Conservation (phyloP, 1,284 basidiomycete species). For the Ustilago bromivora region DNA sequence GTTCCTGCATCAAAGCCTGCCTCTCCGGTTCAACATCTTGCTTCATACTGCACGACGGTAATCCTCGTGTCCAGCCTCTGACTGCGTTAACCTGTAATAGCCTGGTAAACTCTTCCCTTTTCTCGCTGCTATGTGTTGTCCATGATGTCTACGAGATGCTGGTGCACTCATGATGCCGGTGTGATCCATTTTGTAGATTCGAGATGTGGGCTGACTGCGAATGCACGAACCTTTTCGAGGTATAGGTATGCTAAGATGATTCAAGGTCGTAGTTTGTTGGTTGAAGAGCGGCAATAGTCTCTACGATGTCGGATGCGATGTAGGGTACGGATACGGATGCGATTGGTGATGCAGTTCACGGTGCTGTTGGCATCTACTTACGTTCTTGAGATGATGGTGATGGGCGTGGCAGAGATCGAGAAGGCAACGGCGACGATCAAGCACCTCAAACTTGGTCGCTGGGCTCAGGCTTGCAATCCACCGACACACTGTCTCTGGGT, state of each 20-base stretch:
- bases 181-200: background rate
- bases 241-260: background rate
- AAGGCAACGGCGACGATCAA: slow-evolving; percentile 16
- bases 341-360: slow-evolving; percentile 20
- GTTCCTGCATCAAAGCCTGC: background rate
- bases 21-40: background rate
- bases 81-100: background rate
- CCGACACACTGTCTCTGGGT: background rate
- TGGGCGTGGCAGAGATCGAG: slow-evolving; percentile 43
- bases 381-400: slow-evolving; percentile 56
- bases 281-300: background rate
- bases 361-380: slow-evolving; percentile 33
- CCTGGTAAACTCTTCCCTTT: background rate
- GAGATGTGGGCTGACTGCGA: background rate
- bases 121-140: background rate
- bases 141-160: background rate
- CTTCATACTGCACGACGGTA: background rate
- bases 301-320: background rate
- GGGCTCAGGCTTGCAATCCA: background rate
- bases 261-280: background rate
- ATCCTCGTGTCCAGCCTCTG: background rate
- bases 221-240: slow-evolving; percentile 18
- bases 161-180: background rate
- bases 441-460: slow-evolving; percentile 7
- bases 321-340: slow-evolving; percentile 13